Evolutionary conservation across 345 rosid genomes (phyloP), one percentile per base, ranked within the genome.

Genomic region (Melaleuca quinquenervia): DNA sequence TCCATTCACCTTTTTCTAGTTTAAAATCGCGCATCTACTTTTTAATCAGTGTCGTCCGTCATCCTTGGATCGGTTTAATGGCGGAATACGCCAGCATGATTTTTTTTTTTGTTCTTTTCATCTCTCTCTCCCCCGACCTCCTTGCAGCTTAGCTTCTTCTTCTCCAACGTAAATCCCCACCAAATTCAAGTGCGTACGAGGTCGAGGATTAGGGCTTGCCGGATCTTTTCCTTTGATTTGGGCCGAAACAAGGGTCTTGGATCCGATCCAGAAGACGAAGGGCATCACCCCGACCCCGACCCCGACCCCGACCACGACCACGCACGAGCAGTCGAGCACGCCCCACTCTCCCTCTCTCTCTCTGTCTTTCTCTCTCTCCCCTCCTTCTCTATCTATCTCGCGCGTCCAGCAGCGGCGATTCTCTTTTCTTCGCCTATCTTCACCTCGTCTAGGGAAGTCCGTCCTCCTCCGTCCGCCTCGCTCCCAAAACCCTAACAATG

Each of bases 401-500:
- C 58, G 20, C 48, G 55, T 26, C 62, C 84, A 29, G 54, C 36
- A 26, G 4, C 83, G 15, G 55, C 52, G 58, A 52, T 7, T 82
- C 15, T 52, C 32, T 70, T 20, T 11, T 24, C 1, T 14, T 41
- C 48, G 6, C 49, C 49, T 2, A 8, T 29, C 75, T 44, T 54
- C 74, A 51, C 80, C 82, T 64, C 24, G 26, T 36, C 48, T 5
- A 36, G 80, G 80, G 1, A 70, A 21, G 8, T 32, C 26, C 80
- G 5, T 18, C 80, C 26, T 70, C 44, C 80, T 10, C 44, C 24
- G 78, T 4, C 6, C 21, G 24, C 49, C 2, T 50, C 74, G 6
- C 50, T 60, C 86, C 50, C 52, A 49, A 87, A 90, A 87, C 93
- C 90, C 90, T 90, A 80, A 52, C 89, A 54, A 94, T 94, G 97